Evolutionary conservation across 306 rosid genomes (phyloP).

Genomic region (Cucumis cinereus): DNA sequence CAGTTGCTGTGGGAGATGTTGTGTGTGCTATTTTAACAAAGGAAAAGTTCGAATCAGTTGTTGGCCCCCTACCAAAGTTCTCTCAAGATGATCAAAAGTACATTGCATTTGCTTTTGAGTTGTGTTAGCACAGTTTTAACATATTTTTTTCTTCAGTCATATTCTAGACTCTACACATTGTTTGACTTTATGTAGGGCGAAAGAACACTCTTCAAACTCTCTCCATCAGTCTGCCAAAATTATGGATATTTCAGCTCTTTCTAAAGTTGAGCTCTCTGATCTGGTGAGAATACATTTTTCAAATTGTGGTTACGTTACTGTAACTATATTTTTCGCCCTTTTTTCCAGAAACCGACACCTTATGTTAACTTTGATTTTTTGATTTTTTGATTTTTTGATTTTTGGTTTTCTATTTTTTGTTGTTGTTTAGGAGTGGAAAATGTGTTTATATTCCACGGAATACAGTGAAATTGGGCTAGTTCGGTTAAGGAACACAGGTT

Average conservation of each 20-base stretch:
- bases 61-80: constrained; percentile 68
- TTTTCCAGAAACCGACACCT: neutral
- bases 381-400: too few species aligned
- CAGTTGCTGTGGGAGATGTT: constrained; percentile 75
- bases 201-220: constrained; percentile 28
- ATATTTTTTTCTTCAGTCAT: neutral
- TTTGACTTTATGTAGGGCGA: constrained; percentile 34
- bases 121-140: neutral
- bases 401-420: too few species aligned
- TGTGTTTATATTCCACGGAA: constrained; percentile 56
- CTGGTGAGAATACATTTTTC: constrained; percentile 41
- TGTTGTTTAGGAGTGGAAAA: constrained; percentile 65
- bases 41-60: constrained; percentile 75
- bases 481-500: constrained; percentile 63
- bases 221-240: constrained; percentile 31
- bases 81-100: constrained; percentile 70
- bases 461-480: constrained; percentile 80
- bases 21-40: constrained; percentile 72
- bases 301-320: constrained; percentile 9
- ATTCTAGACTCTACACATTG: constrained; percentile 12
- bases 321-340: neutral
- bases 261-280: constrained; percentile 62
- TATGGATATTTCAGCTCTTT: constrained; percentile 41
- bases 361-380: neutral
- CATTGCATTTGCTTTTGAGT: constrained; percentile 15